Base-by-base conservation (phyloP, 306 rosid genomes). In the Fragaria iinumae region DNA sequence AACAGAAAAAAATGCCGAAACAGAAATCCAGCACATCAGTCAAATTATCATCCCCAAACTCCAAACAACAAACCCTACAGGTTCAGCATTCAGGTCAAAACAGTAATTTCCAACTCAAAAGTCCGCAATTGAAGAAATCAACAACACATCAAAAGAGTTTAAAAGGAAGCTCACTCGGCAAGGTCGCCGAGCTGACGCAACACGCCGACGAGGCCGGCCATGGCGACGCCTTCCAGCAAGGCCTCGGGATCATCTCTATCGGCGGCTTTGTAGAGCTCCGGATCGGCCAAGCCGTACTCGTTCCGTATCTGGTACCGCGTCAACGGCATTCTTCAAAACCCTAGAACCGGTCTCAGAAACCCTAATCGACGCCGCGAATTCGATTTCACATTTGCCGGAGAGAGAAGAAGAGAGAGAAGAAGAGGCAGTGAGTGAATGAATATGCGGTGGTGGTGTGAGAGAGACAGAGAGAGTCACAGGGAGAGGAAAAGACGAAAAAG, bases 141-240 rank as follows among this genome's bases (percentile, higher is more conserved):
- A 44, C 29, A 73, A n/a, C 32, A 68, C 32, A 68, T 25, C 25
- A 44, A 4, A 3, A 27, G 41, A 50, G 34, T 21, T 17, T 39
- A 64, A 72, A 36, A 71, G 52, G 52, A 56, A 74, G 72, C 90
- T 83, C 47, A 96, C 99, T 93, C 97, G 8, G 98, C 88, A 32
- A 96, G 97, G 89, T 96, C 98, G 2, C 98, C 99, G 78, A 96
- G 98, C 84, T 96, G 99, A 68, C 99, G 99, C 77, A 96, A 83
- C 67, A 96, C 88, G 4, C 98, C 99, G 47, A 88, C 96, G 44
- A 96, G 93, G 55, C 93, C 98, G 1, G 93, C 89, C 94, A 93
- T 88, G 76, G 98, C 91, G 16, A 93, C 89, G 18, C 93, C 96
- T 84, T 96, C 98, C 34, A 96, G 77, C 5, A 96, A 85, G 50